Base-by-base conservation (phyloP, 2,329 filamentous ascomycete genomes). In the Hypoxylon sp. region DNA sequence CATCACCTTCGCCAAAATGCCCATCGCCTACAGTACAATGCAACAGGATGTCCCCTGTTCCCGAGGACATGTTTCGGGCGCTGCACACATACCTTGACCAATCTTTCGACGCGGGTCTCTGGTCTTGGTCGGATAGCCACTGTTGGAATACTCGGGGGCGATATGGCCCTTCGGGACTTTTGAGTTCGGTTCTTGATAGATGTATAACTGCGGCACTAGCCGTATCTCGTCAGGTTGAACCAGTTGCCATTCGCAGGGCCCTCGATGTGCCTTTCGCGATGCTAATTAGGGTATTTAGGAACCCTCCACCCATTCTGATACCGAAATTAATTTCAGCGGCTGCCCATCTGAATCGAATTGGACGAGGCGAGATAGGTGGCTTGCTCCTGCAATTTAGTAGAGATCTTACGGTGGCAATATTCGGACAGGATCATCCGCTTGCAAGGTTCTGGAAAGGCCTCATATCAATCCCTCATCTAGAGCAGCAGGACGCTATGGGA, bases 201-300 rank as follows among this genome's bases (percentile, higher is more conserved):
- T 74, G 73, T 50, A 74, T 76, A 65, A 76, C 75, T 5, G 72
- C 74, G 55, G 73, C 72, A 17, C 50, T 75, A 32, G 72, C 74
- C 7, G 69, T 74, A n/a, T 70, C 67, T 41, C 73, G 75, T 17
- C 74, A 75, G 23, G 72, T 74, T 45, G 73, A 75, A 36, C 69
- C 73, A 3, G 65, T 63, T 23, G 67, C 66, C 30, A 63, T 75
- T 63, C 69, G 69, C 19, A 69, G 68, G 5, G 71, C 70, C 6
- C 74, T 76, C 5, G 75, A 76, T 49, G 55, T 69, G 19, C 72
- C 75, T 4, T 75, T 76, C 63, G 68, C 72, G 32, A 65, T 75
- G 61, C 62, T 76, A 30, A 70, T 73, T 17, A 69, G 74, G 52
- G 70, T 75, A 21, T 75, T 76, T 55, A 74, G 69, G 21, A 75